Percentiles rank a stretch among this genome's conserved stretches.
Evolutionary conservation across 2,329 filamentous ascomycete species (phyloP).

Genomic region (Sphaerostilbella broomeana): DNA sequence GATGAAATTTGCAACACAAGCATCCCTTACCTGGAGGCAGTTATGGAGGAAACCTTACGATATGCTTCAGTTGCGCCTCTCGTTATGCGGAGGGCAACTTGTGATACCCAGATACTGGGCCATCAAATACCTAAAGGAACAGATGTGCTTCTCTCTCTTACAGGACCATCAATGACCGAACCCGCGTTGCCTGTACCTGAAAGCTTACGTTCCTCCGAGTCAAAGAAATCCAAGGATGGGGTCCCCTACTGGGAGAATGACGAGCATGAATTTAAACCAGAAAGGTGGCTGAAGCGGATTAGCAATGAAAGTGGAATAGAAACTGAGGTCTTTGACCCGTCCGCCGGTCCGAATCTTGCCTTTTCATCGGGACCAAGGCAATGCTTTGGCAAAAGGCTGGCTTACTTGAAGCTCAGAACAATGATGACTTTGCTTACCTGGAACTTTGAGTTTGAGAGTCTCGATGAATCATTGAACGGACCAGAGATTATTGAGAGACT

Average conservation of each 20-base stretch:
- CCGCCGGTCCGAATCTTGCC: slow-evolving; percentile 29
- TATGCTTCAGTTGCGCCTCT: slow-evolving; percentile 24
- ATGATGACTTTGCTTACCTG: slow-evolving; percentile 31
- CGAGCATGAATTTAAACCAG: slow-evolving; percentile 27
- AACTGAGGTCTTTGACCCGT: slow-evolving; percentile 23
- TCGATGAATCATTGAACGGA: slow-evolving; percentile 15
- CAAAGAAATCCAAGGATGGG: slow-evolving; percentile 19
- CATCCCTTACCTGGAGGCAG: slow-evolving; percentile 32
- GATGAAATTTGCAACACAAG: slow-evolving; percentile 23
- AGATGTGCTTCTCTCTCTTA: slow-evolving; percentile 22
- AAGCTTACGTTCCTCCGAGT: slow-evolving; percentile 19
- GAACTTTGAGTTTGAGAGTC: slow-evolving; percentile 28
- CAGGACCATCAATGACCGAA: slow-evolving; percentile 24
- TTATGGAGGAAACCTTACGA: slow-evolving; percentile 32
- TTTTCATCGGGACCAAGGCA: slow-evolving; percentile 32
- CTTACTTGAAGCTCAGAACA: slow-evolving; percentile 30
- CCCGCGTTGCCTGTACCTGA: slow-evolving; percentile 25
- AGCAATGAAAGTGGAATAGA: slow-evolving; percentile 8
- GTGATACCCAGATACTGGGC: slow-evolving; percentile 30
- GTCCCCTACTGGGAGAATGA: slow-evolving; percentile 27
- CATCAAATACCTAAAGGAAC: slow-evolving; percentile 29
- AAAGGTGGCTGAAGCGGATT: slow-evolving; percentile 29
- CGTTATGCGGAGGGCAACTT: slow-evolving; percentile 23
- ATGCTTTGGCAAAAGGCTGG: slow-evolving; percentile 34
- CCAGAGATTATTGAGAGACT: slow-evolving; percentile 19